Conservation (phyloP, 345 rosid species). For the Ceriops decandra region DNA sequence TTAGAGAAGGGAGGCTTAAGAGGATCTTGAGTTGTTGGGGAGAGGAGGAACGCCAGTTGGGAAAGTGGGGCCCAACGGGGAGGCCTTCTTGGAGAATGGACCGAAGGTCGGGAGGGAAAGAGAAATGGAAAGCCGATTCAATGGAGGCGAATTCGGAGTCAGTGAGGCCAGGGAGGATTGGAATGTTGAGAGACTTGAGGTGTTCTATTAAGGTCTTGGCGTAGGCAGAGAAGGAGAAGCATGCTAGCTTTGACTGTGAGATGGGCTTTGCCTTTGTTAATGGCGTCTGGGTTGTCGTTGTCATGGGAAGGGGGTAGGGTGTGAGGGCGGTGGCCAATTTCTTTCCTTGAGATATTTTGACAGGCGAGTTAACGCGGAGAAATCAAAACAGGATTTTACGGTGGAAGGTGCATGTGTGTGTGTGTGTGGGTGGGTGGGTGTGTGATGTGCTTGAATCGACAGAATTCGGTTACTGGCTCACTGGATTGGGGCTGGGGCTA, state of each 20-base stretch:
- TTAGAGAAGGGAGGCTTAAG: constrained; percentile 44
- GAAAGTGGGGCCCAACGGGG: constrained; percentile 64
- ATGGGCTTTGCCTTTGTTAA: constrained; percentile 1
- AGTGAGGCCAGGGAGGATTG: constrained; percentile 57
- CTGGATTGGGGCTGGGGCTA: not conserved
- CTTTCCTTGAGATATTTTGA: too few relatives aligned
- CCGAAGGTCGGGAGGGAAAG: constrained; percentile 87
- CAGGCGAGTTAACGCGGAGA: too few relatives aligned
- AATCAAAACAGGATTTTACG: too few relatives aligned
- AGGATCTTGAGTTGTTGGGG: constrained; percentile 54
- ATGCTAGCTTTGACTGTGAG: constrained; percentile 32
- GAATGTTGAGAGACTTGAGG: constrained; percentile 45
- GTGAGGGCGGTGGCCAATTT: too few relatives aligned
- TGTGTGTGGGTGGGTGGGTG: not conserved
- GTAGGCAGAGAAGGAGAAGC: constrained; percentile 69
- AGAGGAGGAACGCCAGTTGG: constrained; percentile 76
- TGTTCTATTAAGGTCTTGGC: constrained; percentile 50
- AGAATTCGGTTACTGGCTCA: not conserved
- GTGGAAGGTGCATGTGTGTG: not conserved
- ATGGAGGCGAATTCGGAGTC: constrained; percentile 53
- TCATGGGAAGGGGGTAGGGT: not conserved
- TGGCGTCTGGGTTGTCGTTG: constrained; percentile 2
- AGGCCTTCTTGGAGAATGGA: constrained; percentile 74
- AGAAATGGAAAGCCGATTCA: constrained; percentile 53
- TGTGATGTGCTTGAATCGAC: too few relatives aligned